Evolutionary conservation across 441 rosid species (phyloP).

Genomic region (Pelargonium myrrhifolium): DNA sequence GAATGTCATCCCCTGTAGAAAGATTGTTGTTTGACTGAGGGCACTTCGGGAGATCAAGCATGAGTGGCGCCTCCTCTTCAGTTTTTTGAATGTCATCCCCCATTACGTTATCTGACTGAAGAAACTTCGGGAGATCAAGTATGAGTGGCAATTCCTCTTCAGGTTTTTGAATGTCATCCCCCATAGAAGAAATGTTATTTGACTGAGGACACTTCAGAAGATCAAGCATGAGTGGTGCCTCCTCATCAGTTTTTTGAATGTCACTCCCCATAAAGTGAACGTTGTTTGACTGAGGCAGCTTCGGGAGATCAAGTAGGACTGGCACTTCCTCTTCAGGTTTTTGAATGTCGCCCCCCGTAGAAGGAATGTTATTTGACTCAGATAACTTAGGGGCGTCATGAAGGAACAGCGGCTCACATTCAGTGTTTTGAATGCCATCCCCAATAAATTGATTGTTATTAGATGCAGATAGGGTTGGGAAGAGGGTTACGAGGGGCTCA

Average conservation of each 20-base stretch:
- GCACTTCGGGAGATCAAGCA: too few species aligned
- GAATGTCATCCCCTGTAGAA: too few species aligned
- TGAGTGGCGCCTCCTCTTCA: neutral
- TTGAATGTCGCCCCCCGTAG: neutral
- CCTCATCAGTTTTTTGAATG: too few species aligned
- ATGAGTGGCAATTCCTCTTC: neutral
- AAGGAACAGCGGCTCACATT: neutral
- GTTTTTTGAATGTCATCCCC: neutral
- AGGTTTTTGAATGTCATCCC: neutral
- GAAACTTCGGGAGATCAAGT: neutral
- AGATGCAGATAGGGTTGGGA: neutral
- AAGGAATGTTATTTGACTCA: neutral
- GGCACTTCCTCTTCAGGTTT: neutral
- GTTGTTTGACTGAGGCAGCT: too few species aligned
- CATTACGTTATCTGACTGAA: neutral
- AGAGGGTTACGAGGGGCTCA: conserved; percentile 1
- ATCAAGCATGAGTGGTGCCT: too few species aligned
- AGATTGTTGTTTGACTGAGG: too few species aligned
- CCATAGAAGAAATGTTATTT: neutral
- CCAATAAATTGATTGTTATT: neutral
- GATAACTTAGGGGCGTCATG: neutral
- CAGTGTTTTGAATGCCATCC: neutral
- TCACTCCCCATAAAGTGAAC: too few species aligned
- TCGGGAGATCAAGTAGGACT: neutral
- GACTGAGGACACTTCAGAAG: too few species aligned